Evolutionary conservation across 257 asterid species (phyloP).

Genomic region (Salvia rosmarinus): DNA sequence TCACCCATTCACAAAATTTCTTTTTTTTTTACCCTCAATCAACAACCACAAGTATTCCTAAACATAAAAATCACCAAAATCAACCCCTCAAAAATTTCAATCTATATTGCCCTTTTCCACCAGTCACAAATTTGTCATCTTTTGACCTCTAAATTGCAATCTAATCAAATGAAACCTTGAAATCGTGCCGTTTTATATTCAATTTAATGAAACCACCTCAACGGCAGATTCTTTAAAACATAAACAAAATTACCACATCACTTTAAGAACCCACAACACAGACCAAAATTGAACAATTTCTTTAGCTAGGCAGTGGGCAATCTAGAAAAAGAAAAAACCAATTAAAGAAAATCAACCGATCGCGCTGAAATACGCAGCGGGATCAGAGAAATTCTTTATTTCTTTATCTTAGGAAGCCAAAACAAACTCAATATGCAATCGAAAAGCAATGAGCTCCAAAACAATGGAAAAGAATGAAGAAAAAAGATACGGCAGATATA

Average conservation of each 20-base stretch:
- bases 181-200: not conserved
- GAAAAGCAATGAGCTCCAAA: conserved; percentile 18
- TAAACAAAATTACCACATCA: conserved; percentile 27
- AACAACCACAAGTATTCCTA: conserved; percentile 38
- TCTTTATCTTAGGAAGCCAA: conserved; percentile 27
- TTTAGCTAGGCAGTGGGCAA: conserved; percentile 23
- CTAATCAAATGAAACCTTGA: conserved; percentile 23
- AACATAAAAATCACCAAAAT: conserved; percentile 30
- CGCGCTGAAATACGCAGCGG: conserved; percentile 61
- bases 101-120: conserved; percentile 16
- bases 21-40: conserved; percentile 28
- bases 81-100: conserved; percentile 30
- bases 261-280: not conserved
- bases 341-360: conserved; percentile 52
- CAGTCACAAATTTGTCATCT: conserved; percentile 27
- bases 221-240: conserved; percentile 24
- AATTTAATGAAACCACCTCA: conserved; percentile 32
- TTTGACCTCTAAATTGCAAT: conserved; percentile 34
- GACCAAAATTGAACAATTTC: conserved; percentile 18
- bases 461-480: conserved; percentile 4
- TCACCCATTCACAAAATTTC: conserved; percentile 56
- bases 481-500: not conserved
- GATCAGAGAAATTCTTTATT: conserved; percentile 58
- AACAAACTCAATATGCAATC: conserved; percentile 27
- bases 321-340: conserved; percentile 1